Base-by-base conservation (phyloP, 306 rosid genomes). In the Cicer yamashitae region DNA sequence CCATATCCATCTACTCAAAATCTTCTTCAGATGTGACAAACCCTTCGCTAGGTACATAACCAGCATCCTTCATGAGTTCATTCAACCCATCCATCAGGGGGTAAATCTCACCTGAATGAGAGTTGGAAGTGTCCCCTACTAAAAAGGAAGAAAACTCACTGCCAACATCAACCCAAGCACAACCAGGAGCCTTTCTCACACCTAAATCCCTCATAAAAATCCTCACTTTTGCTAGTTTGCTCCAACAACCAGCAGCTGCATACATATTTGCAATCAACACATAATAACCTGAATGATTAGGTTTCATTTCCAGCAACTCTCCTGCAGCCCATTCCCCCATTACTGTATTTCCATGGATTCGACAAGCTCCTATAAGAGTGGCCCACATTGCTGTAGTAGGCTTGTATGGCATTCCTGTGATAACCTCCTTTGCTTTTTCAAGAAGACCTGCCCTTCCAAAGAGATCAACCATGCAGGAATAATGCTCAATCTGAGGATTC, bases 301-400 rank as follows among this genome's bases (percentile, higher is more conserved):
- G 90, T 74, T 81, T 84, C 93, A 91, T 84, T 75, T 94, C 88
- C 81, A 90, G 74, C 81, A 91, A 89, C 38, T 86, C 91, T 60
- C 90, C 91, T 0, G 96, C 97, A 10, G 97, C 97, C 96, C 93
- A 94, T 86, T 91, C 93, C 50, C 98, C 93, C 8, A 87, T 77
- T 40, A 81, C 83, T 6, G 77, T 71, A 66, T 94, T 82, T 82
- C 88, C 89, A 83, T 91, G 87, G 81, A 85, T 88, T 70, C 78
- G 81, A 83, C 97, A 91, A 7, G 97, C 93, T 82, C 96, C 96
- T 3, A 91, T 64, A 7, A 91, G 91, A 56, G 96, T 89, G 0
- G 91, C 98, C 98, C 98, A 94, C 93, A 94, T 91, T 6, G 91
- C 94, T 6, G 93, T 7, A n/a, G 97, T 90, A n/a, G 96, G 91